Evolutionary conservation across 2,329 filamentous ascomycete genomes (phyloP).

Genomic region (Cladobotryum mycophilum): DNA sequence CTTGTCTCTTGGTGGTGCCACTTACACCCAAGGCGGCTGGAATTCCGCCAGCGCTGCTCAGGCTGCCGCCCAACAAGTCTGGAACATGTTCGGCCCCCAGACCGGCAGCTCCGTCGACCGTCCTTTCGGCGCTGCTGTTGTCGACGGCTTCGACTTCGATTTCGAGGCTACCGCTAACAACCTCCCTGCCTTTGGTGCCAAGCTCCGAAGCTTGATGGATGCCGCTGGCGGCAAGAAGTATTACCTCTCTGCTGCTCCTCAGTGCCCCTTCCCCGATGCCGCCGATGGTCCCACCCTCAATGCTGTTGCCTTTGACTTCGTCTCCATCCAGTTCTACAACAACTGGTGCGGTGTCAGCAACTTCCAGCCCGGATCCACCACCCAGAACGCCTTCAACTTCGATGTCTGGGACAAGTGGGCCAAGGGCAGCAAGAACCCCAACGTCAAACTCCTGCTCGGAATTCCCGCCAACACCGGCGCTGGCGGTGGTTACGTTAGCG

Average conservation of each 20-base stretch:
- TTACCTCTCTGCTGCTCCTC: conserved; percentile 60
- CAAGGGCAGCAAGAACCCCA: conserved; percentile 48
- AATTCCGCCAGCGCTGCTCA: conserved; percentile 43
- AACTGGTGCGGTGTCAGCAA: conserved; percentile 56
- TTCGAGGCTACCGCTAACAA: conserved; percentile 57
- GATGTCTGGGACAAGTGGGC: conserved; percentile 62
- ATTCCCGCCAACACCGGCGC: conserved; percentile 50
- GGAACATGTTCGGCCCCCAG: conserved; percentile 63
- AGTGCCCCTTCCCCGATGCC: conserved; percentile 60
- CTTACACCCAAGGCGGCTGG: conserved; percentile 65
- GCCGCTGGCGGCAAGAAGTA: conserved; percentile 48
- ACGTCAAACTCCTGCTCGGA: conserved; percentile 57
- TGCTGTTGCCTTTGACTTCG: conserved; percentile 51
- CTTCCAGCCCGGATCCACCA: conserved; percentile 38
- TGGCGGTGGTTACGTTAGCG: conserved; percentile 49
- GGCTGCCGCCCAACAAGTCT: conserved; percentile 55
- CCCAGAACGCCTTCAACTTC: conserved; percentile 55
- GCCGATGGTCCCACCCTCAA: conserved; percentile 52
- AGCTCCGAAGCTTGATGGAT: conserved; percentile 51
- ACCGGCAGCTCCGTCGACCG: conserved; percentile 42
- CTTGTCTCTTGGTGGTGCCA: conserved; percentile 65
- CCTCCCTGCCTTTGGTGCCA: conserved; percentile 54
- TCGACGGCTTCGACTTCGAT: conserved; percentile 75
- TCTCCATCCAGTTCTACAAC: conserved; percentile 64
- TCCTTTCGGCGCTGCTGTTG: conserved; percentile 58